Percentiles rank a stretch among this genome's conserved stretches.
These are phyloP conservation scores for Podospora australis DNA, from an alignment of 495 filamentous ascomycete genomes.

Conservation along the genomic window DNA sequence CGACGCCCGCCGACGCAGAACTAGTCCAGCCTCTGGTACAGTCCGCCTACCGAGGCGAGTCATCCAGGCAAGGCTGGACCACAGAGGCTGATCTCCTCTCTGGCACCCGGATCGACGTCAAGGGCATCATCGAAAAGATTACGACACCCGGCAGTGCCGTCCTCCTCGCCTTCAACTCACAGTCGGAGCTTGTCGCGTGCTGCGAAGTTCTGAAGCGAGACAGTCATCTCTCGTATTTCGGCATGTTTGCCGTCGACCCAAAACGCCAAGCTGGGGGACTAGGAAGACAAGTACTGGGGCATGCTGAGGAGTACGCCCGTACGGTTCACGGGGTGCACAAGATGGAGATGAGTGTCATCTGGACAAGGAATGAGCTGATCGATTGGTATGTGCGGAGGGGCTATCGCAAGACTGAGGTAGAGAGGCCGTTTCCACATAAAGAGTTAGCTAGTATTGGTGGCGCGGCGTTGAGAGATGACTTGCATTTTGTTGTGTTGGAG, in stretches of 20 bases:
- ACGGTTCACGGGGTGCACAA: slow-evolving; percentile 24
- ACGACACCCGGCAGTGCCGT: slow-evolving; percentile 30
- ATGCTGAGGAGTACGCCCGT: slow-evolving; percentile 35
- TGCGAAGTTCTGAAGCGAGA: slow-evolving; percentile 24
- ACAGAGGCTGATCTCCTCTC: slow-evolving; percentile 29
- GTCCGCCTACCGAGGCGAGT: slow-evolving; percentile 37
- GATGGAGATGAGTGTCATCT: slow-evolving; percentile 36
- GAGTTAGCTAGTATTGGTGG: slow-evolving; percentile 17
- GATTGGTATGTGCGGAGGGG: slow-evolving; percentile 41
- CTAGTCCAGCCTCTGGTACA: slow-evolving; percentile 26
- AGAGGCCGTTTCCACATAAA: slow-evolving; percentile 32
- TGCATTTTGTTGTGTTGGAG: slow-evolving; percentile 34
- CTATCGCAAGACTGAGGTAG: slow-evolving; percentile 34
- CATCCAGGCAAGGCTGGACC: slow-evolving; percentile 35
- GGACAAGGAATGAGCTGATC: slow-evolving; percentile 33
- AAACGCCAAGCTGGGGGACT: slow-evolving; percentile 32
- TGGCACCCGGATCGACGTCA: slow-evolving; percentile 25
- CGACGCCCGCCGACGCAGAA: not conserved
- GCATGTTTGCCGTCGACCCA: slow-evolving; percentile 37
- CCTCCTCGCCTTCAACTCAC: slow-evolving; percentile 24
- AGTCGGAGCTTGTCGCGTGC: slow-evolving; percentile 26
- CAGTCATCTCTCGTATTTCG: slow-evolving; percentile 28
- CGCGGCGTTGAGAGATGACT: slow-evolving; percentile 29
- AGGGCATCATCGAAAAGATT: slow-evolving; percentile 33
- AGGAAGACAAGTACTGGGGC: slow-evolving; percentile 33